Percentiles rank a stretch among this genome's conserved stretches.
Evolutionary conservation across 306 rosid genomes (phyloP).

Genomic region (Cucumis cinereus): DNA sequence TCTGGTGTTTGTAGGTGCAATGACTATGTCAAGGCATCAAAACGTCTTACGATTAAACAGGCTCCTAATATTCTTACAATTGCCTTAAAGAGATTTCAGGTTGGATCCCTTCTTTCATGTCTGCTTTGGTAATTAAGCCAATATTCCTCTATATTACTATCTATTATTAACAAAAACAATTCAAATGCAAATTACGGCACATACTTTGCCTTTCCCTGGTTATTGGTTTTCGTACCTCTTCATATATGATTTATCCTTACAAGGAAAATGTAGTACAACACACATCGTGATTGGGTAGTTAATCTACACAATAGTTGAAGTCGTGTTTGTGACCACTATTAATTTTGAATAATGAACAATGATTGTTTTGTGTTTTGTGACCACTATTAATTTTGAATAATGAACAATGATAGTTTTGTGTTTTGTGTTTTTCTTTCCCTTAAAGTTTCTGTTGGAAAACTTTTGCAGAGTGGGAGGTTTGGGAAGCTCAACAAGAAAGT

Average conservation of each 20-base stretch:
- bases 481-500: constrained; percentile 92
- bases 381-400: background rate
- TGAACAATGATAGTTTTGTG: background rate
- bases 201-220: background rate
- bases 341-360: background rate
- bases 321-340: background rate
- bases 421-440: background rate
- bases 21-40: constrained; percentile 93
- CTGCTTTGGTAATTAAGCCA: background rate
- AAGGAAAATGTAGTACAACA: background rate
- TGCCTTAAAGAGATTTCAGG: constrained; percentile 99
- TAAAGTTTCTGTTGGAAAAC: constrained; percentile 3
- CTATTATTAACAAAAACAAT: background rate
- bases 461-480: constrained; percentile 83
- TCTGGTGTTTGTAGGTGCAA: constrained; percentile 62
- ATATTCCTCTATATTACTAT: background rate
- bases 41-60: constrained; percentile 61
- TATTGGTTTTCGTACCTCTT: background rate
- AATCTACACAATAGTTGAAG: background rate
- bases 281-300: background rate
- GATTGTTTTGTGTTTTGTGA: background rate
- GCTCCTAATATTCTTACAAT: constrained; percentile 92
- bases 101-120: constrained; percentile 16
- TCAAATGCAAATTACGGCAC: background rate
- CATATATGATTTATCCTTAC: background rate